A percentile compares a stretch with the other conserved stretches of the same genome.
Evolutionary conservation across 805 yeast genomes (phyloP).

Genomic region (Debaryomyces castellii): DNA sequence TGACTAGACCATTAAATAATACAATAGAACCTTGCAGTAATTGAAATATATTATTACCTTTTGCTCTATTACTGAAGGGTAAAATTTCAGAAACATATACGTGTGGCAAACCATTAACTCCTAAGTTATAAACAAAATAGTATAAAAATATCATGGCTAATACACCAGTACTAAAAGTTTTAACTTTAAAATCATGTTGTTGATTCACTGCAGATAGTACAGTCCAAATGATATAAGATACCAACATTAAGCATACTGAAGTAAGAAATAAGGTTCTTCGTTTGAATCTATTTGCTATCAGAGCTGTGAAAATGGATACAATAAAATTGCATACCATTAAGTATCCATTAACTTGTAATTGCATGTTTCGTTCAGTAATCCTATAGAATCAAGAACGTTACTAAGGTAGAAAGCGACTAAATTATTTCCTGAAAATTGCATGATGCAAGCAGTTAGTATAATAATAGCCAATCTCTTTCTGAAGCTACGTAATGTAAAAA

Average conservation of each 20-base stretch:
- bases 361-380: conserved; percentile 7
- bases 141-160: conserved; percentile 25
- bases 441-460: conserved; percentile 30
- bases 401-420: conserved; percentile 34
- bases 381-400: conserved; percentile 13
- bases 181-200: conserved; percentile 13
- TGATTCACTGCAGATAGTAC: conserved; percentile 21
- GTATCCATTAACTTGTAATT: conserved; percentile 1
- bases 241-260: conserved; percentile 14
- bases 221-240: conserved; percentile 23
- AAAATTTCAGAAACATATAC: conserved; percentile 45
- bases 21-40: conserved; percentile 16
- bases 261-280: not conserved
- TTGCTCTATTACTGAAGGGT: conserved; percentile 40
- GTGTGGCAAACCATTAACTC: conserved; percentile 46
- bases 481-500: conserved; percentile 27
- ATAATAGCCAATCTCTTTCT: conserved; percentile 42
- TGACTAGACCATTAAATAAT: conserved; percentile 29
- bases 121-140: conserved; percentile 20
- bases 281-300: not conserved
- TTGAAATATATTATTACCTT: conserved; percentile 35
- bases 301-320: not conserved
- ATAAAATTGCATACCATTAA: conserved; percentile 1
- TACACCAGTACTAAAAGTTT: conserved; percentile 16
- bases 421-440: conserved; percentile 47